Percentiles rank a stretch among this genome's conserved stretches.
Evolutionary conservation across 73 alveolate genomes (phyloP).

Genomic region (Durusdinium trenchii): DNA sequence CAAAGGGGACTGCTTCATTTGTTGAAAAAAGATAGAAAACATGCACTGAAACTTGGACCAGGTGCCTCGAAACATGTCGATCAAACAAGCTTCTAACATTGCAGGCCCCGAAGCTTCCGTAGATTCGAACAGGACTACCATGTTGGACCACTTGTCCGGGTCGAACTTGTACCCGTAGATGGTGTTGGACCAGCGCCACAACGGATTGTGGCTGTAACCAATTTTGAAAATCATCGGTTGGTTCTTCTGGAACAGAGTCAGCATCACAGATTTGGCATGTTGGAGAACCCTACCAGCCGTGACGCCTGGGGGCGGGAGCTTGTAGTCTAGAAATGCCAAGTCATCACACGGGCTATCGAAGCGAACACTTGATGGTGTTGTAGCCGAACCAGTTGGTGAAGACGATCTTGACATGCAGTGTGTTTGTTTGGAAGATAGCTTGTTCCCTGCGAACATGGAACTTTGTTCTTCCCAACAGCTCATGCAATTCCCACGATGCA

Average conservation of each 20-base stretch:
- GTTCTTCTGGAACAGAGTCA: too few species aligned
- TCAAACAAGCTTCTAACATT: slow-evolving; percentile 24
- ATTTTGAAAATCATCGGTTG: neutral
- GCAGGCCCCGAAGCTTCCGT: slow-evolving; percentile 12
- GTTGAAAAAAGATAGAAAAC: neutral
- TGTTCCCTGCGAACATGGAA: neutral
- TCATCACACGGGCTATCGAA: neutral
- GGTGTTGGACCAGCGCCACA: slow-evolving; percentile 15
- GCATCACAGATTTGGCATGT: neutral
- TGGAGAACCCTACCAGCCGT: neutral
- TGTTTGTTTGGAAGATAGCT: too few species aligned
- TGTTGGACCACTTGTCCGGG: neutral
- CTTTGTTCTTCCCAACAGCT: neutral
- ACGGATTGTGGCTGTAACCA: slow-evolving; percentile 28
- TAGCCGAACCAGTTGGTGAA: too few species aligned
- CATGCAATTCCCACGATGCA: neutral
- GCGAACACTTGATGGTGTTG: neutral
- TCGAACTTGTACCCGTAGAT: slow-evolving; percentile 9
- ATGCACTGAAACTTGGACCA: neutral
- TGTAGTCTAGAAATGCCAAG: neutral
- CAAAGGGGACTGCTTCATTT: neutral
- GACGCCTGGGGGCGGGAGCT: neutral
- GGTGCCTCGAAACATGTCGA: neutral
- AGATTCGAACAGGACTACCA: neutral
- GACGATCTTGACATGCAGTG: neutral